Evolutionary conservation across 75 land plant genomes (phyloP), one percentile per base, ranked within the genome.

Genomic region (Pinus albicaulis): DNA sequence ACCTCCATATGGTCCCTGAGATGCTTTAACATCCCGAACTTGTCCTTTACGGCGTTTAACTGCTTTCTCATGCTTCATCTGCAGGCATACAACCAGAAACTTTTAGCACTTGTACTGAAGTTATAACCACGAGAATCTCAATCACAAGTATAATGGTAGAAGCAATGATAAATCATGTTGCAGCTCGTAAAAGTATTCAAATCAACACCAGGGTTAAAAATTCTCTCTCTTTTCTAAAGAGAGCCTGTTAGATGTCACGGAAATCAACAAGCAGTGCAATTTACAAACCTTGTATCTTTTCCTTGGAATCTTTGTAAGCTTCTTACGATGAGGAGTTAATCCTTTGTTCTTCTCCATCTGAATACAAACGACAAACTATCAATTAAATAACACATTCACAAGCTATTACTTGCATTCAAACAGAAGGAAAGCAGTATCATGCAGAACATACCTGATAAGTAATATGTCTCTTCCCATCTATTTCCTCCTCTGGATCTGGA

Each of bases 271-370:
- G 38, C 28, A 71, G 20, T 15, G 6, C 4, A 73, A 48, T 24
- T 36, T 53, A 19, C 55, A 59, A 83, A 97, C 99, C 98, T 87
- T 98, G 94, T 98, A 98, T 62, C 95, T 98, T 84, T 93, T 98
- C 62, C 99, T 89, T 41, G 99, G 99, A 76, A 83, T 98, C 80
- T 98, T 98, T 1, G 79, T 86, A 20, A 77, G 76, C 79, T 98
- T 98, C 87, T 95, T 98, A 55, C 99, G 86, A 56, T 77, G 19
- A 14, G 92, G 98, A 23, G 99, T 98, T 10, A 98, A 78, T 23
- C 99, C 99, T 79, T 87, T 85, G 72, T 98, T 98, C 85, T 93
- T 98, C 88, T 92, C 98, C 87, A 98, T 98, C 99, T 95, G 93
- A 11, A 58, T 56, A 38, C 28, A 68, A 66, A 44, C 24, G 41